These are phyloP conservation scores for Tolypocladium ovalisporum DNA, from an alignment of 2,329 filamentous ascomycete species.

Conservation along the genomic window DNA sequence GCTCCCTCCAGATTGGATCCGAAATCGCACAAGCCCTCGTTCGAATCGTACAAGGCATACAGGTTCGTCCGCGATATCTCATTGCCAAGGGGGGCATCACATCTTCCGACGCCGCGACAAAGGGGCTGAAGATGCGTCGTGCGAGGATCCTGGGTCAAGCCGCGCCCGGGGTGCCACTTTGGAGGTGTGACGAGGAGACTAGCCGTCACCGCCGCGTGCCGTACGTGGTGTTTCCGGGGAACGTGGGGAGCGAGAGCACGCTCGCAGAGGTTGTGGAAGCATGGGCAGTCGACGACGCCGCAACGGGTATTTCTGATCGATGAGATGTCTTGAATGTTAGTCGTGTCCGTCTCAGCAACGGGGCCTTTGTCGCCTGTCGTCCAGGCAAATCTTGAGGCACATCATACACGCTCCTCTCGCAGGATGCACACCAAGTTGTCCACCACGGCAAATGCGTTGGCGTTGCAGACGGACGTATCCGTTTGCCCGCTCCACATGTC, in stretches of 20 bases:
- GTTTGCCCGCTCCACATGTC: neutral
- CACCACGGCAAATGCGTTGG: neutral
- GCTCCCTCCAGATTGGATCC: constrained; percentile 38
- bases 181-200: constrained; percentile 41
- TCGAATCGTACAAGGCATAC: constrained; percentile 29
- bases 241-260: constrained; percentile 39
- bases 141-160: constrained; percentile 45
- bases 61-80: constrained; percentile 39
- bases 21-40: constrained; percentile 41
- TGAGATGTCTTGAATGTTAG: neutral
- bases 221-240: constrained; percentile 48
- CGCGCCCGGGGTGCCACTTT: constrained; percentile 44
- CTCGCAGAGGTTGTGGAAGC: constrained; percentile 30
- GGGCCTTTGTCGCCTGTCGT: no score
- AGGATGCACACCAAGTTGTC: neutral
- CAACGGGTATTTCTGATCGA: no score
- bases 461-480: neutral
- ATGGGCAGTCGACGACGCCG: constrained; percentile 4
- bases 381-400: no score
- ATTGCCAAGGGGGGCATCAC: constrained; percentile 52
- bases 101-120: constrained; percentile 45
- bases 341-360: neutral
- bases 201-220: constrained; percentile 37
- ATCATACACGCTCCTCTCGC: neutral
- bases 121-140: constrained; percentile 38